These are phyloP conservation scores for Trametes cinnabarina DNA, from an alignment of 768 basidiomycete species.

Conservation along the genomic window DNA sequence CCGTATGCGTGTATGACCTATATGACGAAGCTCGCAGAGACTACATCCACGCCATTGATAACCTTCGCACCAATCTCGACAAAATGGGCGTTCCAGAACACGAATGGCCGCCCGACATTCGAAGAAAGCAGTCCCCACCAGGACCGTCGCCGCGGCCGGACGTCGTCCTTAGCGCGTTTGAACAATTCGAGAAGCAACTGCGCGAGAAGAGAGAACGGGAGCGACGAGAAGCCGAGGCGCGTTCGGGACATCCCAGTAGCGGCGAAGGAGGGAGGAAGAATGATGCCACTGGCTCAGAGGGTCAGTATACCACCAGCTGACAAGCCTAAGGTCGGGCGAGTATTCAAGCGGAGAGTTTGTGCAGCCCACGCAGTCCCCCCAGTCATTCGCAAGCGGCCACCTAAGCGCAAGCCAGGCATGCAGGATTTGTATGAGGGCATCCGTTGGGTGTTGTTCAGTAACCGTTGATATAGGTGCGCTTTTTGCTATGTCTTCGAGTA, in stretches of 20 bases:
- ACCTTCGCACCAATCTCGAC: conserved; percentile 50
- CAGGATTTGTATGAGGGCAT: conserved; percentile 42
- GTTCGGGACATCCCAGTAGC: not conserved
- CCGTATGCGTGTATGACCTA: conserved; percentile 86
- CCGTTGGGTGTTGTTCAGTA: conserved; percentile 51
- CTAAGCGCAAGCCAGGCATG: conserved; percentile 19
- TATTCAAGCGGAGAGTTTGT: not conserved
- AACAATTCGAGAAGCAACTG: conserved; percentile 64
- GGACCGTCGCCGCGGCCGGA: conserved; percentile 24
- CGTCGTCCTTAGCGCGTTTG: conserved; percentile 61
- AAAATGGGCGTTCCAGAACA: conserved; percentile 47
- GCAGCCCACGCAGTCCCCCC: not conserved
- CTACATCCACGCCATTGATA: conserved; percentile 55
- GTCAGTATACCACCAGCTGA: conserved; percentile 6
- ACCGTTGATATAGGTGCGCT: conserved; percentile 32
- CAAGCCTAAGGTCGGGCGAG: not conserved
- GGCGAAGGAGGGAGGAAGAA: not conserved
- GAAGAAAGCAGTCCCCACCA: conserved; percentile 10
- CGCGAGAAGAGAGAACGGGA: conserved; percentile 42
- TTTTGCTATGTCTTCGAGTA: no score
- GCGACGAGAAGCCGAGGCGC: not conserved
- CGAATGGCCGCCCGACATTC: conserved; percentile 66
- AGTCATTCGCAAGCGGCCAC: conserved; percentile 16
- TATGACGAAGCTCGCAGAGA: conserved; percentile 70
- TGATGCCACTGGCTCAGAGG: conserved; percentile 3